phyloP scores from a whole-genome alignment of 257 asterid genomes.

The Plectranthus barbatus region DNA sequence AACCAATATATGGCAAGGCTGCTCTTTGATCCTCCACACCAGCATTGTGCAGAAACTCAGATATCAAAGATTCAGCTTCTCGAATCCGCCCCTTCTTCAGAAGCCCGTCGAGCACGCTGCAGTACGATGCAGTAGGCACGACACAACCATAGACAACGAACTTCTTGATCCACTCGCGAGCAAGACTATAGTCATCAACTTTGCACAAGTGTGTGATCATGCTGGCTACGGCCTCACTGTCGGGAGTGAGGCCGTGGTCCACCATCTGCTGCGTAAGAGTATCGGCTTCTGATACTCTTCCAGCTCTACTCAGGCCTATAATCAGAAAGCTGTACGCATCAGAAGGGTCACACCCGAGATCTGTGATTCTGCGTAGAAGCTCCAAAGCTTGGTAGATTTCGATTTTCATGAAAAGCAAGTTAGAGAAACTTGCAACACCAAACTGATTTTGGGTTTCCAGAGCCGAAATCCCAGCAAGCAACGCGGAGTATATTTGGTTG shows the following conservation, averaged over 20 bases:
- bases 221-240: conserved; percentile 10
- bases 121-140: conserved; percentile 13
- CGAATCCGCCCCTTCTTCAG: conserved; percentile 16
- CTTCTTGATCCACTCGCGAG: conserved; percentile 24
- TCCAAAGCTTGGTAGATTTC: conserved; percentile 19
- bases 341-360: conserved; percentile 13
- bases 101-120: conserved; percentile 25
- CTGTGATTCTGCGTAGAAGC: conserved; percentile 8
- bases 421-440: neutral
- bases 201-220: conserved; percentile 17
- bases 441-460: neutral
- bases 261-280: conserved; percentile 26
- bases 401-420: conserved; percentile 16
- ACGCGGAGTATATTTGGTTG: conserved; percentile 9
- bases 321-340: conserved; percentile 26
- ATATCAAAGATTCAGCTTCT: conserved; percentile 26
- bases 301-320: conserved; percentile 19
- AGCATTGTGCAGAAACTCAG: conserved; percentile 14
- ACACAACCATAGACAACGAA: conserved; percentile 7
- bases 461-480: conserved; percentile 18
- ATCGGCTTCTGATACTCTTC: conserved; percentile 26
- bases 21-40: conserved; percentile 26
- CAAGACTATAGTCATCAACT: conserved; percentile 1
- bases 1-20: conserved; percentile 20
- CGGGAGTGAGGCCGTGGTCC: conserved; percentile 21